Evolutionary conservation across 1,284 basidiomycete species (phyloP).

Genomic region (Tetrapyrgos nigripes): DNA sequence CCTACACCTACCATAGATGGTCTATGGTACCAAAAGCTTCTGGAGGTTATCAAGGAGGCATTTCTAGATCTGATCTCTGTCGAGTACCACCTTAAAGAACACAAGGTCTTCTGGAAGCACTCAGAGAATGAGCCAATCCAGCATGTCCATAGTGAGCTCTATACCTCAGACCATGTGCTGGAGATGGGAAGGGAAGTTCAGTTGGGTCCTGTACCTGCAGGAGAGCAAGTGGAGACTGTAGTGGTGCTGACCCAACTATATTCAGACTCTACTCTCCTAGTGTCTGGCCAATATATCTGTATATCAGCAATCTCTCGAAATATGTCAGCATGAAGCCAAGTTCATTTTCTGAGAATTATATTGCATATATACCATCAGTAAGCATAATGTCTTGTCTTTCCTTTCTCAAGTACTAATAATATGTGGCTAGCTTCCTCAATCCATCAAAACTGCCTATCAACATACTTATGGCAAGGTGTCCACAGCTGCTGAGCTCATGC

Average conservation of each 20-base stretch:
- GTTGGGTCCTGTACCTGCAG: not conserved
- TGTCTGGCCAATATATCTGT: constrained; percentile 36
- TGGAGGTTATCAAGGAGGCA: not conserved
- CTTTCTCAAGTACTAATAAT: not conserved
- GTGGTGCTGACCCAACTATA: constrained; percentile 4
- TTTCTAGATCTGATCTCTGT: not conserved
- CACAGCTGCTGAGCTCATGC: constrained; percentile 24
- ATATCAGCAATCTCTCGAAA: constrained; percentile 33
- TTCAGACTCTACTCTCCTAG: constrained; percentile 31
- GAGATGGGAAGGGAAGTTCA: constrained; percentile 15
- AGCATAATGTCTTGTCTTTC: not conserved
- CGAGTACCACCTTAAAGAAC: not conserved
- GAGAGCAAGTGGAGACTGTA: not conserved
- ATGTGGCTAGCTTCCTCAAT: constrained; percentile 24
- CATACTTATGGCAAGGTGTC: constrained; percentile 15
- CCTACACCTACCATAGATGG: not conserved
- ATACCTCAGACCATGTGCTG: constrained; percentile 21
- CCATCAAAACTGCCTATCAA: constrained; percentile 25
- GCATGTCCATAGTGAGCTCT: constrained; percentile 26
- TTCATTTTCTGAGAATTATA: constrained; percentile 24
- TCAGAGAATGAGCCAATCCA: constrained; percentile 4
- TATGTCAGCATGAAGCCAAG: constrained; percentile 22
- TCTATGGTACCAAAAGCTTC: not conserved
- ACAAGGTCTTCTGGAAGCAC: not conserved
- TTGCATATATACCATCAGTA: constrained; percentile 3